Conservation (phyloP, 179 eudicot genomes). For the Amaranthus tricolor region DNA sequence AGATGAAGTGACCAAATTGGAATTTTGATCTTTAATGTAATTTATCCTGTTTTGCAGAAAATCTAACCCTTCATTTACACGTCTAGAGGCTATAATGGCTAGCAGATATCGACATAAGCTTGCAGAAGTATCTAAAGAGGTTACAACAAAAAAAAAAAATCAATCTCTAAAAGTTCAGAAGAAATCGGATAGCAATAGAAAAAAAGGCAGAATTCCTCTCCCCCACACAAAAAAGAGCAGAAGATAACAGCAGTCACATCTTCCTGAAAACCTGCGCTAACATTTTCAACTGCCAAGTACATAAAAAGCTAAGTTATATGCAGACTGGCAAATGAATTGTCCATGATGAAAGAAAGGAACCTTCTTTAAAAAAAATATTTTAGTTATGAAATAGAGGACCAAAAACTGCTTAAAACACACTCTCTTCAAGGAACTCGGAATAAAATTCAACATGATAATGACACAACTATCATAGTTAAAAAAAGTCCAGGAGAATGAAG, state of each 20-base stretch:
- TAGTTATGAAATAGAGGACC: too few relatives aligned
- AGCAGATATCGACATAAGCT: not conserved
- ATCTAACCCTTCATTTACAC: conserved; percentile 1
- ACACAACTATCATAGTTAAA: not conserved
- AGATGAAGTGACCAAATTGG: not conserved
- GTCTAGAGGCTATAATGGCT: not conserved
- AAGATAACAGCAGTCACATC: not conserved
- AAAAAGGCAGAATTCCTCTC: too few relatives aligned
- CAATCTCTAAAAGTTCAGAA: not conserved
- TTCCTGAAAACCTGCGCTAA: not conserved
- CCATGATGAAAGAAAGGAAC: not conserved
- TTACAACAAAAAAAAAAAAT: not conserved
- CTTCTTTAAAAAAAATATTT: not conserved
- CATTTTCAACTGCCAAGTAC: not conserved
- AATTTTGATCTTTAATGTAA: not conserved
- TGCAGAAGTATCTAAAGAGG: not conserved
- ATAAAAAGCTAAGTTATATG: not conserved
- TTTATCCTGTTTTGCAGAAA: not conserved
- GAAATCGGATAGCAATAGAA: not conserved
- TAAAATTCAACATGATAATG: not conserved
- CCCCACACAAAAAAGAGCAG: not conserved
- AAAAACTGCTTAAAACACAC: not conserved
- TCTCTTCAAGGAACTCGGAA: not conserved
- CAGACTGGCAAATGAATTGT: not conserved
- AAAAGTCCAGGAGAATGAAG: not conserved